These are phyloP conservation scores for Geotrichum aggregatum DNA, from an alignment of 1,139 yeast species.

Conservation along the genomic window DNA sequence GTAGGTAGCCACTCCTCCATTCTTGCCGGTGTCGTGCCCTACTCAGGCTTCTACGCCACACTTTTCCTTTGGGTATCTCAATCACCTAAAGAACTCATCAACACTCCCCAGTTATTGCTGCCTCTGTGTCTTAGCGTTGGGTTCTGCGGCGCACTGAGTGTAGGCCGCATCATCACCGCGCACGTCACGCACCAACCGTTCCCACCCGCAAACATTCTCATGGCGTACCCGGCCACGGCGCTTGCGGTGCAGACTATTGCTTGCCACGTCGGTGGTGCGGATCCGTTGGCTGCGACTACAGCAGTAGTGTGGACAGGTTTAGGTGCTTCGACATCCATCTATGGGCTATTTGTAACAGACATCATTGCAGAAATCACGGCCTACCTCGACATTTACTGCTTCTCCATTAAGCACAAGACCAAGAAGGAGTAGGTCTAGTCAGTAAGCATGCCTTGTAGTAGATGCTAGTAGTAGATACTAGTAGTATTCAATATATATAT, in stretches of 20 bases:
- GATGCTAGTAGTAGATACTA: too few species aligned
- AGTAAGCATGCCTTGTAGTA: too few species aligned
- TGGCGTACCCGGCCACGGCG: slow-evolving; percentile 62
- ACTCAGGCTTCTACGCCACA: slow-evolving; percentile 57
- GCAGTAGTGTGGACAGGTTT: slow-evolving; percentile 60
- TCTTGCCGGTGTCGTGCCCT: slow-evolving; percentile 64
- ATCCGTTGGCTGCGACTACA: slow-evolving; percentile 27
- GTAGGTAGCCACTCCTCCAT: slow-evolving; percentile 43
- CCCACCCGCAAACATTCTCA: slow-evolving; percentile 69
- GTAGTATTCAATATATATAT: background rate
- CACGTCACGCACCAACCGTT: slow-evolving; percentile 77
- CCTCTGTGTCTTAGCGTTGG: slow-evolving; percentile 71
- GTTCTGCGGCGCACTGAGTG: slow-evolving; percentile 71
- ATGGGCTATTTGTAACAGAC: slow-evolving; percentile 77
- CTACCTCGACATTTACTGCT: slow-evolving; percentile 79
- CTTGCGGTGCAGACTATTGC: slow-evolving; percentile 41
- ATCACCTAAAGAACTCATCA: slow-evolving; percentile 47
- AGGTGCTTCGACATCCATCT: slow-evolving; percentile 72
- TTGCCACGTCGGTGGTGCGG: slow-evolving; percentile 34
- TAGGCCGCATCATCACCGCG: slow-evolving; percentile 84
- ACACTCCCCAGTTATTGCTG: slow-evolving; percentile 39
- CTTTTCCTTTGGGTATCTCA: slow-evolving; percentile 48
- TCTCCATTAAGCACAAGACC: slow-evolving; percentile 73
- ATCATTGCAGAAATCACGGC: slow-evolving; percentile 78
- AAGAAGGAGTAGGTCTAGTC: background rate